Base-by-base conservation (phyloP, 805 yeast genomes). In the Peterozyma xylosa region DNA sequence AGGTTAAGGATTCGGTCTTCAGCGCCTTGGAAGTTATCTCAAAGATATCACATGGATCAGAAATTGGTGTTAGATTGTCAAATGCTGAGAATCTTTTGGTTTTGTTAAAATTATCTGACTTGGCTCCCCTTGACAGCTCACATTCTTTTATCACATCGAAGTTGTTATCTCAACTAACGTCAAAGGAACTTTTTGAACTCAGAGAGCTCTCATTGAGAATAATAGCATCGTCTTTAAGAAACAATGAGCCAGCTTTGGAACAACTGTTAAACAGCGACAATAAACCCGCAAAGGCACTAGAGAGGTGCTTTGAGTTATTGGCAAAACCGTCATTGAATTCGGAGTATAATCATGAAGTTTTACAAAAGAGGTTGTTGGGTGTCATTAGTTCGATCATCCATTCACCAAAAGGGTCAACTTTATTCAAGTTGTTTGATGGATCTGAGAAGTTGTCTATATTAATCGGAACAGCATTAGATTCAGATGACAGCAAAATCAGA, bases 161-260 rank as follows among this genome's bases (percentile, higher is more conserved):
- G 9, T 37, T 39, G 44, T 33, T 11, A n/a, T 32, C 2, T 10
- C 10, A 0, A 43, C 46, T 10, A 11, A 40, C 1, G 45, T 45
- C 37, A 45, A 45, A 3, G 30, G 53, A 17, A 40, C 49, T 29
- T 7, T 42, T 41, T 0, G 50, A 43, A n/a, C 40, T 68, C 1
- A 66, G 70, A 45, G 93, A 87, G 45, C 53, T 73, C 37, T 59
- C 79, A 1, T 73, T 78, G 11, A 67, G 88, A 48, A 67, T 83
- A 29, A 65, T 89, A 46, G 81, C 85, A 0, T 71, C 86, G 5
- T 62, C 90, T 4, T 59, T 88, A 38, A 71, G 96, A 53, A 88
- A 88, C 57, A 89, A 89, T 56, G 79, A 78, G 2, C 74, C 73
- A 2, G 88, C 89, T 0, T 49, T 71, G 2, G 59, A 59, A 2